Base-by-base conservation (phyloP, 1,284 basidiomycete genomes). In the Takashimella tepidaria region DNA sequence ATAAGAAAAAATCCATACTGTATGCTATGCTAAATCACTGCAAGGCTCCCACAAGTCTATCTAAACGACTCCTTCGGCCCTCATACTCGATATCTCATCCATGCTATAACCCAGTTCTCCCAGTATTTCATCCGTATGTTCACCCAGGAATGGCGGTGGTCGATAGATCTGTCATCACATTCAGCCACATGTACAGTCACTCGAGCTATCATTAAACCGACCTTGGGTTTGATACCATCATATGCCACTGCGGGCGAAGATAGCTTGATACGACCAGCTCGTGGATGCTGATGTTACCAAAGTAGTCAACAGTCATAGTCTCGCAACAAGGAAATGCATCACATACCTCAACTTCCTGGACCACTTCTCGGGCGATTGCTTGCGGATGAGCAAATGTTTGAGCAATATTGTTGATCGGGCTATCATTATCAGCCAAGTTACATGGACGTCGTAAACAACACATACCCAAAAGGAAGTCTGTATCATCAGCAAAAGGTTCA, bases 311-410 rank as follows among this genome's bases (percentile, higher is more conserved):
- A n/a, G n/a, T n/a, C n/a, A n/a, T n/a, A n/a, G n/a, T n/a, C n/a
- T n/a, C n/a, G n/a, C n/a, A n/a, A n/a, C n/a, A n/a, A n/a, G n/a
- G n/a, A n/a, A n/a, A n/a, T n/a, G n/a, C n/a, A n/a, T n/a, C n/a
- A 73, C 76, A 54, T 65, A 83, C 83, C 55, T 87, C 79, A 22
- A 89, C 77, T 61, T 85, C 83, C 31, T 81, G 77, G 1, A 82
- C 80, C 45, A 84, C 79, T 37, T 77, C 76, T 31, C 87, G 77
- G 8, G 84, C 86, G 51, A 84, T 66, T 2, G 84, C 88, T 76
- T 98, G 93, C 2, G 91, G 89, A 76, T 97, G 93, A 43, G 84
- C 82, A 68, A 97, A 97, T 1, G 93, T 93, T 69, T 92, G 85
- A 47, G 80, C 72, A 59, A 98, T 90, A 64, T 92, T 88, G 72